Evolutionary conservation across 441 rosid species (phyloP), one percentile per base, ranked within the genome.

Genomic region (Bruguiera hainesii): DNA sequence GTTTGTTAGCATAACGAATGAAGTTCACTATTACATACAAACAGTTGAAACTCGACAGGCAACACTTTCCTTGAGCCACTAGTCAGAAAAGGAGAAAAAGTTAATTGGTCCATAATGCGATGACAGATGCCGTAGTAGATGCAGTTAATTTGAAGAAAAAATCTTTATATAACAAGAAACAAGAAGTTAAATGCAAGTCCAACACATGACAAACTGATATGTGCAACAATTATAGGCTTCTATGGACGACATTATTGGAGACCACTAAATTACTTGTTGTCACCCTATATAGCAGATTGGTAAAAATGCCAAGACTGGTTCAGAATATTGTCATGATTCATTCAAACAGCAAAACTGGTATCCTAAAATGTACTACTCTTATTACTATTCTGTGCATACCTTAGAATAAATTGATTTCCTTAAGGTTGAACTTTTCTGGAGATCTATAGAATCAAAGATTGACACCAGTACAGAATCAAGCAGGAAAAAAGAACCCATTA

Each of bases 391-490:
- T 11, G 16, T 10, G 48, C 48, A 74, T 81, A 87, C 95, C 93
- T 85, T 73, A 63, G 66, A 67, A 37, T 49, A 20, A 60, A 66
- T 74, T 15, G 73, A 65, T 59, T 71, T 72, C 64, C 56, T 68
- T 53, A 80, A 65, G 67, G 75, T 68, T 61, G 93, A 77, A 56
- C 73, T 74, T 75, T 71, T 71, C 26, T 76, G 85, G 29, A 75
- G 66, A 72, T 71, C 65, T 52, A 81, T 71, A 2, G 88, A 85
- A 79, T 73, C 75, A 82, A 80, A 88, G 66, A 92, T 52, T 13
- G 93, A 82, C 46, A 88, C 83, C 86, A 84, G 66, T 60, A 88
- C 66, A 59, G 91, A 78, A 79, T 90, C 98, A 61, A 88, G 81
- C 69, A 84, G 65, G 76, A 88, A 74, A 62, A 88, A 71, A 63